A percentile compares a stretch with the other conserved stretches of the same genome.
phyloP scores from a whole-genome alignment of 164 flowering plant genomes.

The Protea cynaroides region DNA sequence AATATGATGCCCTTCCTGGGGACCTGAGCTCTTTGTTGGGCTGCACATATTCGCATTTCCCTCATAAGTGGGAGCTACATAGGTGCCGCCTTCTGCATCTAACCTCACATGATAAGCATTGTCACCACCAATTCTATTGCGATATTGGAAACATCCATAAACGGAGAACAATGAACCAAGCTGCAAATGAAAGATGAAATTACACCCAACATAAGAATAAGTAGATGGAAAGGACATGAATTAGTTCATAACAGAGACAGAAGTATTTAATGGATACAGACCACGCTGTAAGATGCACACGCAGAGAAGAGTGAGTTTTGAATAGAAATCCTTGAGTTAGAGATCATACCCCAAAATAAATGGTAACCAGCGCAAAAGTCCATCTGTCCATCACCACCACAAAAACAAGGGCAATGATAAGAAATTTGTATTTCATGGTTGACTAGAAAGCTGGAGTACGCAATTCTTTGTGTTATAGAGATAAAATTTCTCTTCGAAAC shows the following conservation, averaged over 20 bases:
- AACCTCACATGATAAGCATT: slow-evolving; percentile 22
- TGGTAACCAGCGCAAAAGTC: slow-evolving; percentile 70
- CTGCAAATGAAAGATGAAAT: slow-evolving; percentile 29
- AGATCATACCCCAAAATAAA: slow-evolving; percentile 87
- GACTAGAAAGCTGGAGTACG: no score
- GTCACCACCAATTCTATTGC: slow-evolving; percentile 38
- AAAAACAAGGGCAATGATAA: neutral
- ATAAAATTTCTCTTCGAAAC: neutral
- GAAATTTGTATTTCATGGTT: neutral
- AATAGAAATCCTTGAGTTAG: neutral
- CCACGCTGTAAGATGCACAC: no score
- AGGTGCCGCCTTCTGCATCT: slow-evolving; percentile 52
- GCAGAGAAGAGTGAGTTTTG: neutral
- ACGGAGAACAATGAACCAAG: slow-evolving; percentile 70
- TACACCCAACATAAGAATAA: slow-evolving; percentile 9
- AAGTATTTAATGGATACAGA: neutral
- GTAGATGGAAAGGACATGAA: neutral
- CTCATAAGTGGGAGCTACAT: slow-evolving; percentile 14
- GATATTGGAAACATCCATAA: slow-evolving; percentile 60
- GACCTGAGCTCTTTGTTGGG: slow-evolving; percentile 16
- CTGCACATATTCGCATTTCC: slow-evolving; percentile 16
- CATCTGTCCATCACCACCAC: slow-evolving; percentile 47
- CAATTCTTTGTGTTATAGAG: neutral
- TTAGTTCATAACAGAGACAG: neutral
- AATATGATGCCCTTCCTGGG: slow-evolving; percentile 13